phyloP scores from a whole-genome alignment of 2,329 filamentous ascomycete genomes.

The Coniochaeta pulveracea region DNA sequence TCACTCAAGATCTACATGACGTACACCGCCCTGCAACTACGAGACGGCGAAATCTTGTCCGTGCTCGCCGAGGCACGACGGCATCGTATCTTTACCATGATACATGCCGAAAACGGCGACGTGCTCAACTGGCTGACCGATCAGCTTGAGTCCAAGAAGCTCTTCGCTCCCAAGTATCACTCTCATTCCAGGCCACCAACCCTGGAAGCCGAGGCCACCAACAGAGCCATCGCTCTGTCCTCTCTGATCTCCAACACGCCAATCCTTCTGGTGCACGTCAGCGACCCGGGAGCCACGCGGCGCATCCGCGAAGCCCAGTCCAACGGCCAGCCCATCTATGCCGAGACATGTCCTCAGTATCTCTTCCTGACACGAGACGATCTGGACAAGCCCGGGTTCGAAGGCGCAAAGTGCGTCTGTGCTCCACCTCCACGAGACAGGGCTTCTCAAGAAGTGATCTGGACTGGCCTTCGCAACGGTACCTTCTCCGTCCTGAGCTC shows the following conservation, averaged over 20 bases:
- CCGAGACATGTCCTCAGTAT: conserved; percentile 46
- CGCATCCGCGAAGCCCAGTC: conserved; percentile 36
- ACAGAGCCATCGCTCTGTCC: conserved; percentile 37
- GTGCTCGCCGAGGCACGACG: conserved; percentile 34
- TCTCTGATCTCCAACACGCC: conserved; percentile 35
- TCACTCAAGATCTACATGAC: conserved; percentile 43
- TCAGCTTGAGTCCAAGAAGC: conserved; percentile 33
- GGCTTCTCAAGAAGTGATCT: conserved; percentile 36
- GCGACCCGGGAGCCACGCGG: conserved; percentile 29
- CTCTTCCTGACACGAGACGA: conserved; percentile 39
- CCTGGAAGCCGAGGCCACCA: conserved; percentile 39
- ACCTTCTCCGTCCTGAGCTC: conserved; percentile 40
- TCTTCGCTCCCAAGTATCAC: conserved; percentile 39
- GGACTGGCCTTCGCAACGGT: conserved; percentile 35
- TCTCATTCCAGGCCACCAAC: conserved; percentile 34
- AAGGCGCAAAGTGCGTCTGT: conserved; percentile 43
- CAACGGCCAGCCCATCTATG: conserved; percentile 34
- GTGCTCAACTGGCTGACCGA: conserved; percentile 41
- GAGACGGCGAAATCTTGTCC: conserved; percentile 35
- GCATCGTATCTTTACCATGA: conserved; percentile 39
- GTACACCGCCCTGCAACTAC: conserved; percentile 35
- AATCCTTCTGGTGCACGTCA: conserved; percentile 42
- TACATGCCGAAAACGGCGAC: conserved; percentile 42
- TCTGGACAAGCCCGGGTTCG: conserved; percentile 37
- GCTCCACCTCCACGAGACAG: conserved; percentile 36